Evolutionary conservation across 345 rosid species (phyloP), one percentile per base, ranked within the genome.

Genomic region (Microcos paniculata): DNA sequence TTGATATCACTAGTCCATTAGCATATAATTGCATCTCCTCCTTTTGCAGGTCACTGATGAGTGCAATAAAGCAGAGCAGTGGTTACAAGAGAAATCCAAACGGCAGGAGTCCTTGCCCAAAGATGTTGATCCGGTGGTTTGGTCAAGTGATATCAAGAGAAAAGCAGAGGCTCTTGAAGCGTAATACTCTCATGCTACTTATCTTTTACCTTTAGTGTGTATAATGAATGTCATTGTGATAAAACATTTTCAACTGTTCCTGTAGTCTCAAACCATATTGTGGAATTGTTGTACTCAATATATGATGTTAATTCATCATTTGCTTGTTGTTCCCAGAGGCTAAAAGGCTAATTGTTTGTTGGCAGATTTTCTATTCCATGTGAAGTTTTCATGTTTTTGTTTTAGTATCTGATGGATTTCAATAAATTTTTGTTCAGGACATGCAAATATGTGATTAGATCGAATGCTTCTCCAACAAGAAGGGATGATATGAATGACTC

Each of bases 11-110:
- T 70, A 8, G 65, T 24, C 56, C 33, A 66, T 78, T 26, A n/a
- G 15, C 71, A 26, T 71, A 23, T 15, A 9, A 43, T 49, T 53
- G 71, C 0, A 9, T 26, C 35, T 51, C 68, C 45, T 53, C 62
- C 31, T 74, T 57, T 43, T 80, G 73, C 87, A 90, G 94, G 80
- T 92, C 76, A 82, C 64, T 2, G 79, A 87, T 19, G 94, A 90
- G 71, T 92, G 97, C 80, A 70, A 81, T 67, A 89, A 87, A 84
- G 91, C 82, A 1, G 93, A 89, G 90, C 79, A 78, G 68, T 92
- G 97, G 97, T 82, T 92, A 43, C 84, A 83, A 28, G 91, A 88
- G 80, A 88, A 83, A 86, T 80, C 76, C 64, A 70, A 71, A 51
- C 84, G 83, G 65, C 97, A 86, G 63, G 90, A 84, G 40, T 76